Evolutionary conservation across 164 flowering plant genomes (phyloP), one percentile per base, ranked within the genome.

Genomic region (Akebia trifoliata): DNA sequence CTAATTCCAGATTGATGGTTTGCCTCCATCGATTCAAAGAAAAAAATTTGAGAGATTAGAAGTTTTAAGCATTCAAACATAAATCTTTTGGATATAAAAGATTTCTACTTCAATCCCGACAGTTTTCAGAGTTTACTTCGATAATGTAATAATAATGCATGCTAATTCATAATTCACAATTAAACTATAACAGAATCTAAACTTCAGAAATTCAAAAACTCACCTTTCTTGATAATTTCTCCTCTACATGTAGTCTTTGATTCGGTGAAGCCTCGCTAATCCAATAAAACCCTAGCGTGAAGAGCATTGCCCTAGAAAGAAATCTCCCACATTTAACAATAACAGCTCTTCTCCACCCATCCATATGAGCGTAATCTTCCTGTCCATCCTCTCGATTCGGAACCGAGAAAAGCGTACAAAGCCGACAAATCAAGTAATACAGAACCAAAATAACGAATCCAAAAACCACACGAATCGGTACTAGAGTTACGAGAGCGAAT

Each of bases 331-430:
- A 62, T 14, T 40, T 51, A 35, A 73, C 76, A 36, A 73, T 59
- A 0, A 60, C 66, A 22, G 50, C 43, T 39, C 76, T 66, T 18
- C 73, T 59, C 67, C 70, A 83, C 54, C 97, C 97, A 11, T 71
- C 77, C 87, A 90, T 54, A 61, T 90, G 97, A 8, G 96, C 95
- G 50, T 77, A 94, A 62, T 73, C 73, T 54, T 73, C 76, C 54
- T 69, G 71, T 32, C 60, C 76, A 29, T n/a, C n/a, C 36, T 63
- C 74, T 32, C 70, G 55, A 51, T 62, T 55, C 35, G 73, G 76
- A 5, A 44, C 69, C 44, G 66, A 72, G 66, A 78, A 86, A 6
- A 81, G 60, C 28, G 99, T 93, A 31, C 85, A 88, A 18, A 81
- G 38, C 10, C 68, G 53, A 34, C 76, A 73, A 32, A 73, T 56